Base-by-base conservation (phyloP, 805 yeast genomes). In the Ogataea philodendri region DNA sequence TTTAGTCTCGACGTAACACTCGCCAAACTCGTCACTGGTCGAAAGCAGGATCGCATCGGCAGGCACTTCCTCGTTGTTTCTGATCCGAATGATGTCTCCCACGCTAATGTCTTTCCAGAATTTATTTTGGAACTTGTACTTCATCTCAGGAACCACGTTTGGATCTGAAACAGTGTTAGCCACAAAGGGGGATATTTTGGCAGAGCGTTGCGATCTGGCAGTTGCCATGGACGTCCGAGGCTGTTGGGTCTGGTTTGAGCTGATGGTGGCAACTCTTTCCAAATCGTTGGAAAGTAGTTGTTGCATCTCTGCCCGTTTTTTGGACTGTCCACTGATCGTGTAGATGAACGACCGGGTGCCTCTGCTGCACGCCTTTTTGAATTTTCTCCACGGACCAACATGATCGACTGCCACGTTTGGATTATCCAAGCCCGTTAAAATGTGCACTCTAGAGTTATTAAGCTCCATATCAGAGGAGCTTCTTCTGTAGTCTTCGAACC, bases 31-130 rank as follows among this genome's bases (percentile, higher is more conserved):
- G 52, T 81, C 87, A 20, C 85, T 76, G 3, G 88, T 70, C 5
- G 87, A 67, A 6, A 84, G 53, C 21, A 83, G 57, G 30, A 82
- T 66, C 9, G 78, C 57, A 59, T 84, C 94, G 2, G 90, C 88
- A 1, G 94, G 94, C 5, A 82, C 70, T 62, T 83, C 90, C 53
- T 84, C 93, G 52, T 84, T 78, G 46, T 77, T 76, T 44, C 80
- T 74, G 16, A 84, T 69, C 50, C 89, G 67, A 16, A 84, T 70
- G 31, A 84, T 65, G 49, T 84, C 89, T 45, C 94, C 94, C 16
- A 83, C 88, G 26, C 64, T 60, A 22, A 84, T 74, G 48, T 74
- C 76, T 57, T 82, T 82, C 93, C 93, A 83, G 39, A 51, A 54
- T 10, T 42, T 43, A 15, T 49, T 52, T 15, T 41, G 41, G 24